These are phyloP conservation scores for Penicillium sp. DNA, from an alignment of 2,329 filamentous ascomycete genomes.

Conservation along the genomic window DNA sequence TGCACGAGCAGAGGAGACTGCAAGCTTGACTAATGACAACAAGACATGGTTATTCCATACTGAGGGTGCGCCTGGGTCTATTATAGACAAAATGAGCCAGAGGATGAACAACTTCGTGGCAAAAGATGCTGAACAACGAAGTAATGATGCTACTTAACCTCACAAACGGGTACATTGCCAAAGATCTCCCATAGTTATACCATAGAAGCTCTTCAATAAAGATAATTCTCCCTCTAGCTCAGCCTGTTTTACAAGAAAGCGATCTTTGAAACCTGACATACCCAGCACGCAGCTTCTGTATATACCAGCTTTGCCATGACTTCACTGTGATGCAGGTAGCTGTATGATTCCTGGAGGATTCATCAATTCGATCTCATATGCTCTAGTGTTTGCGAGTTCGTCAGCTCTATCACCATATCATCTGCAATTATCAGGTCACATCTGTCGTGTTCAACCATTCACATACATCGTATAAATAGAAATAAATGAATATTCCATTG, in stretches of 20 bases:
- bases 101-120: constrained; percentile 3
- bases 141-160: too few relatives aligned
- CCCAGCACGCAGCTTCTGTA: neutral
- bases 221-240: too few relatives aligned
- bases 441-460: neutral
- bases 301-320: constrained; percentile 8
- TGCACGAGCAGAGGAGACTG: neutral
- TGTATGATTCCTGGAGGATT: neutral
- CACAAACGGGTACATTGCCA: too few relatives aligned
- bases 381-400: neutral
- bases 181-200: too few relatives aligned
- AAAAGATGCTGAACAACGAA: too few relatives aligned
- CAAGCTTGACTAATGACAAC: constrained; percentile 4
- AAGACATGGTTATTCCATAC: constrained; percentile 8
- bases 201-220: too few relatives aligned
- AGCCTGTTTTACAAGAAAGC: too few relatives aligned
- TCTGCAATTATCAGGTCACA: neutral
- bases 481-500: too few relatives aligned
- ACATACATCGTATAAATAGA: too few relatives aligned
- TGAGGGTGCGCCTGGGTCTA: neutral
- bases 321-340: neutral
- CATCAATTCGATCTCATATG: neutral
- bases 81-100: constrained; percentile 6
- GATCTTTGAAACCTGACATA: neutral
- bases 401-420: neutral